phyloP scores from a whole-genome alignment of 345 rosid genomes.

The Ceriops tagal region DNA sequence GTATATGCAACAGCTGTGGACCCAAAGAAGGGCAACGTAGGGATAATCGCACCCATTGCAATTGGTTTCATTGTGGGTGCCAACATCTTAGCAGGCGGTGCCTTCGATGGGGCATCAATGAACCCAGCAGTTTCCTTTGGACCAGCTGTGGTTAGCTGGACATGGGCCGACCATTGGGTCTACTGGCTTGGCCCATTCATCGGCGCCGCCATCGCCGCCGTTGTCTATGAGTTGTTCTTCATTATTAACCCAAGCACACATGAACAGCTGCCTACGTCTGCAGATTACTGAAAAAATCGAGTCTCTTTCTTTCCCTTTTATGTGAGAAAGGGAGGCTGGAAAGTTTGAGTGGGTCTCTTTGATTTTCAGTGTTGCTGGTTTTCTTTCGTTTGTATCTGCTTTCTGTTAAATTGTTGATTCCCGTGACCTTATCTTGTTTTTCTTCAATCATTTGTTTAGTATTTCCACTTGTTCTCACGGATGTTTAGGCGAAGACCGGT shows the following conservation, averaged over 20 bases:
- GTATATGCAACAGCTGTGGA: conserved; percentile 30
- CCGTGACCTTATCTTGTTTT: conserved; percentile 15
- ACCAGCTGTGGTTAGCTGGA: conserved; percentile 33
- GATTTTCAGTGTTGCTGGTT: conserved; percentile 22
- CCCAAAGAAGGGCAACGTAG: conserved; percentile 23
- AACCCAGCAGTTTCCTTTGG: conserved; percentile 34
- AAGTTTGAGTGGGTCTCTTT: conserved; percentile 16
- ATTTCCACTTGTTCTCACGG: not conserved
- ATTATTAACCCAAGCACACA: conserved; percentile 27
- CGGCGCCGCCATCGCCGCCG: conserved; percentile 26
- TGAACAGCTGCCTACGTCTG: conserved; percentile 14
- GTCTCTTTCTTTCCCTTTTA: not conserved
- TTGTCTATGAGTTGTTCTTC: conserved; percentile 26
- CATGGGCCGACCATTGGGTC: conserved; percentile 35
- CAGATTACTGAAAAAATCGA: conserved; percentile 11
- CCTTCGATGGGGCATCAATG: conserved; percentile 35
- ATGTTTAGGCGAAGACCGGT: not conserved
- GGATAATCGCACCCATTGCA: conserved; percentile 25
- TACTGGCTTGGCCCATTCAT: conserved; percentile 33
- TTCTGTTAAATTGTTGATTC: conserved; percentile 24
- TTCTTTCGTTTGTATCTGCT: conserved; percentile 34
- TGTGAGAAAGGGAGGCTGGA: conserved; percentile 2
- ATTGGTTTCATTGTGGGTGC: conserved; percentile 35
- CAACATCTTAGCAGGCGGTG: conserved; percentile 35
- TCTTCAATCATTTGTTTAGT: conserved; percentile 17